These are phyloP conservation scores for Phytophthora idaei DNA, from an alignment of 352 stramenopile species.

Conservation along the genomic window DNA sequence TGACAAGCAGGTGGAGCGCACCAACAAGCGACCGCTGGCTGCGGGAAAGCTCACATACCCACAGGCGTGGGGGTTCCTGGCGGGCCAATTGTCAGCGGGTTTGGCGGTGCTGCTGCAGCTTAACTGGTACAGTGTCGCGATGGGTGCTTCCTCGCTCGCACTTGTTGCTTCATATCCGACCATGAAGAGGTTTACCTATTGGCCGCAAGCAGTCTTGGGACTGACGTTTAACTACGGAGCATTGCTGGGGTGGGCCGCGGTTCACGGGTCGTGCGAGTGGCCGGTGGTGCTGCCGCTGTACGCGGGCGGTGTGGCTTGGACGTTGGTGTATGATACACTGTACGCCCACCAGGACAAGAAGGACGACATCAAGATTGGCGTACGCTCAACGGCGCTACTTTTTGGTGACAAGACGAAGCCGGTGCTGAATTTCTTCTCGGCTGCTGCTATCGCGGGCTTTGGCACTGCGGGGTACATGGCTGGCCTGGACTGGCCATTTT, in stretches of 20 bases:
- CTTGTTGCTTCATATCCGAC: conserved; percentile 96
- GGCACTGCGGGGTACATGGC: conserved; percentile 78
- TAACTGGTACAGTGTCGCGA: conserved; percentile 93
- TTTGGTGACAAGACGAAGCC: conserved; percentile 96
- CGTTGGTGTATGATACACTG: conserved; percentile 99
- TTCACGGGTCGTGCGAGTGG: conserved; percentile 85
- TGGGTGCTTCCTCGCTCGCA: conserved; percentile 93
- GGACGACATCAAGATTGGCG: conserved; percentile 95
- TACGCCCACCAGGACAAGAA: conserved; percentile 99
- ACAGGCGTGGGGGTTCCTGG: conserved; percentile 95
- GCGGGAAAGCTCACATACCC: conserved; percentile 88
- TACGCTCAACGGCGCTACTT: conserved; percentile 95
- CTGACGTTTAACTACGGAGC: conserved; percentile 99
- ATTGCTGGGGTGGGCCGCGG: conserved; percentile 93
- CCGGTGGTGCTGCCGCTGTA: conserved; percentile 95
- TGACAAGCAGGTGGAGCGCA: conserved; percentile 96
- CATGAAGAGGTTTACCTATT: conserved; percentile 98
- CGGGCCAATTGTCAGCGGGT: conserved; percentile 89
- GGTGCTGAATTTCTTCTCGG: conserved; percentile 90
- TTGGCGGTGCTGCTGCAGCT: conserved; percentile 95
- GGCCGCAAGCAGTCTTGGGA: conserved; percentile 96
- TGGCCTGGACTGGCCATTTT: conserved; percentile 90
- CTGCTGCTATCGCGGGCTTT: conserved; percentile 64
- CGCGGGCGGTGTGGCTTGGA: conserved; percentile 95
- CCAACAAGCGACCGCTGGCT: conserved; percentile 94